Conservation (phyloP, 805 yeast species). For the Candida adriatica region DNA sequence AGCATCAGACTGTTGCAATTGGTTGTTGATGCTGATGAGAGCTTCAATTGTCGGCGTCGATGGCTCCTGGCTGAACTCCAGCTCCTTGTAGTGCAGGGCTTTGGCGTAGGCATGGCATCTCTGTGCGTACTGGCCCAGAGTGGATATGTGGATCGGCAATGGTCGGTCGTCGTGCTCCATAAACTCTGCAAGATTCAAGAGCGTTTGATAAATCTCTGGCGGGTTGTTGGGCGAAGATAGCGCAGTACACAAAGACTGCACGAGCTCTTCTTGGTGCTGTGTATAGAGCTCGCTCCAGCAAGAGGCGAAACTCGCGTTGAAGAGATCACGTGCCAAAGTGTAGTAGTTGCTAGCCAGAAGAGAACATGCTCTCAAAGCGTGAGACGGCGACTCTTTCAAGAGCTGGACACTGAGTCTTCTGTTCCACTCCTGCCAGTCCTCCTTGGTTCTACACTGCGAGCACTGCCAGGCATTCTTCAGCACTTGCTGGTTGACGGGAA, state of each 20-base stretch:
- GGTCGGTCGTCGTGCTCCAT: conserved; percentile 98
- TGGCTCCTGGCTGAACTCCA: conserved; percentile 91
- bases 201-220: conserved; percentile 89
- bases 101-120: conserved; percentile 97
- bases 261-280: conserved; percentile 83
- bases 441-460: conserved; percentile 78
- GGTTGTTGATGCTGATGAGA: conserved; percentile 86
- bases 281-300: conserved; percentile 93
- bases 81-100: conserved; percentile 91
- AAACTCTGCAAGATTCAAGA: conserved; percentile 86
- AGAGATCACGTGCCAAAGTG: conserved; percentile 83
- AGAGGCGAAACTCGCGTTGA: conserved; percentile 91
- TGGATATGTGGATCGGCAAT: conserved; percentile 82
- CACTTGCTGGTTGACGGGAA: conserved; percentile 59
- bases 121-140: conserved; percentile 88
- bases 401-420: conserved; percentile 79
- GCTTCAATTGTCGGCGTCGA: conserved; percentile 89
- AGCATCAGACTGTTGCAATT: conserved; percentile 93
- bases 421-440: conserved; percentile 99
- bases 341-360: conserved; percentile 80
- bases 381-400: conserved; percentile 88
- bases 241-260: conserved; percentile 79
- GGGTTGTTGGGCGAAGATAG: conserved; percentile 87
- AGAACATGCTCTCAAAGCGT: conserved; percentile 89
- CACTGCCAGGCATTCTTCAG: conserved; percentile 90